Evolutionary conservation across 768 basidiomycete genomes (phyloP).

Genomic region (Amanita jacksonii): DNA sequence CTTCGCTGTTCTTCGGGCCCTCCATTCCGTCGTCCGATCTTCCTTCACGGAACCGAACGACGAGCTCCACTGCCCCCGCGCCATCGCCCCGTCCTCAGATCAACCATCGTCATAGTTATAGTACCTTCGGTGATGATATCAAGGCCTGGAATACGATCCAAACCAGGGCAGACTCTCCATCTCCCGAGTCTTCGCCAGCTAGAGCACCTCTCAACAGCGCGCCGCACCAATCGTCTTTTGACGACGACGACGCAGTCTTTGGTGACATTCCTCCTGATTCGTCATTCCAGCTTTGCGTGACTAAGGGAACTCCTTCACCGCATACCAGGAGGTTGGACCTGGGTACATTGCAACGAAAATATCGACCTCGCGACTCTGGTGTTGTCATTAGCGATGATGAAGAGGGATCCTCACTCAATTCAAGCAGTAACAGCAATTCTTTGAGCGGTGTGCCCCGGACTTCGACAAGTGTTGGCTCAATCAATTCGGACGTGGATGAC

Average conservation of each 20-base stretch:
- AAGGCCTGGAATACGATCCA: constrained; percentile 33
- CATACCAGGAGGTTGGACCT: constrained; percentile 26
- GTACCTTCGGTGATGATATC: constrained; percentile 31
- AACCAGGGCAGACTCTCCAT: constrained; percentile 27
- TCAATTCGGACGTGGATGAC: constrained; percentile 49
- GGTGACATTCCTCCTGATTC: constrained; percentile 37
- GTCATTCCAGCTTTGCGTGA: constrained; percentile 50
- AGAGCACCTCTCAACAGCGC: constrained; percentile 14
- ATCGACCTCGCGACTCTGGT: constrained; percentile 61
- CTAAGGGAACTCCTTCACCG: constrained; percentile 49
- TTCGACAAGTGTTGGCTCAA: constrained; percentile 56
- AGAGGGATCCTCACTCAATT: constrained; percentile 18
- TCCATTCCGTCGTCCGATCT: constrained; percentile 27
- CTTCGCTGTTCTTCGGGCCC: constrained; percentile 63
- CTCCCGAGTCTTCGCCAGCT: constrained; percentile 43
- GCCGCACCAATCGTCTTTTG: constrained; percentile 17
- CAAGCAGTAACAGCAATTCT: constrained; percentile 15
- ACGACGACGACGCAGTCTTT: constrained; percentile 49
- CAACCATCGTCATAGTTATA: constrained; percentile 56
- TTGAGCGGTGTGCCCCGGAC: constrained; percentile 39
- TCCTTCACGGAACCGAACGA: constrained; percentile 17
- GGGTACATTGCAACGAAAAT: constrained; percentile 50
- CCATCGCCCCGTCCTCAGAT: constrained; percentile 21
- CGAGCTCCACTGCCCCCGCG: constrained; percentile 20
- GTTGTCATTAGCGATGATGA: constrained; percentile 57